Percentiles rank a stretch among this genome's conserved stretches.
Evolutionary conservation across 257 asterid genomes (phyloP).

Genomic region (Nicotiana undulata): DNA sequence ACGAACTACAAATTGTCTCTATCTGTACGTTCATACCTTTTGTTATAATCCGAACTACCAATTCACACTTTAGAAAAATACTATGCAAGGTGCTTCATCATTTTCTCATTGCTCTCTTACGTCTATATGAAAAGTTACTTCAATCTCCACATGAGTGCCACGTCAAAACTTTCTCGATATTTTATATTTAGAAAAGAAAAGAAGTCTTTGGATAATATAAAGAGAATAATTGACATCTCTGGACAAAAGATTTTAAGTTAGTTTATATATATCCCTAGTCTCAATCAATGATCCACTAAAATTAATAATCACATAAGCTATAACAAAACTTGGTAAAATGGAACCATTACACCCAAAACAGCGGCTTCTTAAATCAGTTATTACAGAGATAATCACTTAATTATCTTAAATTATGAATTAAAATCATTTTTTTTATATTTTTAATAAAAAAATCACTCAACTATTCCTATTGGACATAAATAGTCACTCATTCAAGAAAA

Average conservation of each 20-base stretch:
- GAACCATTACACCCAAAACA: no score
- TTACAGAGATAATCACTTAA: no score
- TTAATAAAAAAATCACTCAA: no score
- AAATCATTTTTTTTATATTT: no score
- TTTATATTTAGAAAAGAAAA: not conserved
- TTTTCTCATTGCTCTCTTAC: not conserved
- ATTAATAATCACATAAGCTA: no score
- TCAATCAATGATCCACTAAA: not conserved
- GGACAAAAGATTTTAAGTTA: not conserved
- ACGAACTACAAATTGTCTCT: not conserved
- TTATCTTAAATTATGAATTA: no score
- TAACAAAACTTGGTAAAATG: no score
- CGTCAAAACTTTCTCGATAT: not conserved
- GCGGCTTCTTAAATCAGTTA: no score
- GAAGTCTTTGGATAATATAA: not conserved
- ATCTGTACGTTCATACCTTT: not conserved
- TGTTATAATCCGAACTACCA: not conserved
- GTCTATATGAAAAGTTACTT: not conserved
- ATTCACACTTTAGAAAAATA: not conserved
- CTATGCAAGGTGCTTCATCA: not conserved
- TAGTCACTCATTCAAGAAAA: no score
- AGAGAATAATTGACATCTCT: not conserved
- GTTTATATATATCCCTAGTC: not conserved
- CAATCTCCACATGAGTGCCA: not conserved
- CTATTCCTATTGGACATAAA: no score